phyloP scores from a whole-genome alignment of 176 grass and related monocot species.

The Oryza australiensis region DNA sequence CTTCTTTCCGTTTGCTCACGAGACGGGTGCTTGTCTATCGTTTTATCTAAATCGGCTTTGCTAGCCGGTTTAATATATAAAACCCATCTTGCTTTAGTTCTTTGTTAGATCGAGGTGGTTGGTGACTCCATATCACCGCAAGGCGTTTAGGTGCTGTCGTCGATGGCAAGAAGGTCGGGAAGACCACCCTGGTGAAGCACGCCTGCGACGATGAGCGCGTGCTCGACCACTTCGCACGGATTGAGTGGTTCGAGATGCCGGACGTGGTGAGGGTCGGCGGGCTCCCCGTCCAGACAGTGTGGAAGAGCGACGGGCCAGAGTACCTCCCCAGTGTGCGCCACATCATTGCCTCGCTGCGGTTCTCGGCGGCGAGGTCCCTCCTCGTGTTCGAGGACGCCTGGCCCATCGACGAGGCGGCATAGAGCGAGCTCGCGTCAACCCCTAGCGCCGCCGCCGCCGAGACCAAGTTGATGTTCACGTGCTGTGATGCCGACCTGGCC shows the following conservation, averaged over 20 bases:
- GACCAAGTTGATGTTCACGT: conserved; percentile 40
- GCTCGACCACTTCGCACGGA: conserved; percentile 36
- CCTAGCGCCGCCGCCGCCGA: conserved; percentile 6
- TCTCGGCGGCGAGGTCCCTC: background rate
- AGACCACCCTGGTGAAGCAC: conserved; percentile 46
- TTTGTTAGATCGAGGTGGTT: too few relatives aligned
- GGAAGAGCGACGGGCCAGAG: conserved; percentile 38
- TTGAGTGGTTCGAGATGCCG: conserved; percentile 30
- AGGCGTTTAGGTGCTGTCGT: too few relatives aligned
- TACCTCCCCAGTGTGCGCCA: conserved; percentile 40
- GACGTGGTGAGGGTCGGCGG: conserved; percentile 21
- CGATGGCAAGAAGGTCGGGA: conserved; percentile 11
- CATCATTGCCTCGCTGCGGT: conserved; percentile 4
- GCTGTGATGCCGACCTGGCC: conserved; percentile 29
- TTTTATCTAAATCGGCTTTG: too few relatives aligned
- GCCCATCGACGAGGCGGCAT: conserved; percentile 39
- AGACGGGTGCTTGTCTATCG: too few relatives aligned
- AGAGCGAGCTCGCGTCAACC: conserved; percentile 21
- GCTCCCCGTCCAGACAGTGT: background rate
- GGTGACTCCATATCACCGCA: too few relatives aligned
- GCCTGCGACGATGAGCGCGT: conserved; percentile 42
- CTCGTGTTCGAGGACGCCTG: conserved; percentile 49
- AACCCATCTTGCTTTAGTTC: too few relatives aligned
- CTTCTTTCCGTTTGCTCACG: too few relatives aligned
- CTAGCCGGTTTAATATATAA: too few relatives aligned